Evolutionary conservation across 1,284 basidiomycete species (phyloP).

Genomic region (Fomitopsis schrenkii): DNA sequence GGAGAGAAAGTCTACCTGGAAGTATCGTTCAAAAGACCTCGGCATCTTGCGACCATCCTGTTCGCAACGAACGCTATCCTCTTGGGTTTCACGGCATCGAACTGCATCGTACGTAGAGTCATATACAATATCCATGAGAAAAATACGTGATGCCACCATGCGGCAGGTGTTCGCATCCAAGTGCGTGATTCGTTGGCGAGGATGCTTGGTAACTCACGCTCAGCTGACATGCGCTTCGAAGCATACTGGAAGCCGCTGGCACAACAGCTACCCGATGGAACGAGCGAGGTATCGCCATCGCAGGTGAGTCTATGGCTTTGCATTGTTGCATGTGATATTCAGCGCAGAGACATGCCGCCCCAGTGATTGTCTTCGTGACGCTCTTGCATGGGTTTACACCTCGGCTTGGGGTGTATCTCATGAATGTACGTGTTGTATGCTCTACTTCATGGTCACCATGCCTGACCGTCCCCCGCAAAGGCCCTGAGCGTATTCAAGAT

Average conservation of each 20-base stretch:
- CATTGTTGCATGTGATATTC: neutral
- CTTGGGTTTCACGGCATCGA: slow-evolving; percentile 53
- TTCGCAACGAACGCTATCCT: slow-evolving; percentile 60
- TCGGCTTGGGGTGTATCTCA: slow-evolving; percentile 20
- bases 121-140: neutral
- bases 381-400: slow-evolving; percentile 23
- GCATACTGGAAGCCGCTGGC: slow-evolving; percentile 1
- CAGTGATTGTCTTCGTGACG: slow-evolving; percentile 22
- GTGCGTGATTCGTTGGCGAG: slow-evolving; percentile 3
- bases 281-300: slow-evolving; percentile 53
- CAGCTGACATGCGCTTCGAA: neutral
- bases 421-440: slow-evolving; percentile 22
- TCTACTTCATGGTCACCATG: neutral
- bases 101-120: slow-evolving; percentile 44
- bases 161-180: slow-evolving; percentile 26
- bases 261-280: slow-evolving; percentile 41
- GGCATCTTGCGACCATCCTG: slow-evolving; percentile 54
- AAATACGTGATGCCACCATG: neutral
- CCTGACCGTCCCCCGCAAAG: slow-evolving; percentile 6
- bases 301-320: slow-evolving; percentile 29
- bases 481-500: slow-evolving; percentile 61
- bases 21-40: slow-evolving; percentile 60
- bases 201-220: neutral
- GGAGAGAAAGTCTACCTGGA: slow-evolving; percentile 82
- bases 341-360: neutral